Base-by-base conservation (phyloP, 2,329 filamentous ascomycete genomes). In the Cladosporium sp. region DNA sequence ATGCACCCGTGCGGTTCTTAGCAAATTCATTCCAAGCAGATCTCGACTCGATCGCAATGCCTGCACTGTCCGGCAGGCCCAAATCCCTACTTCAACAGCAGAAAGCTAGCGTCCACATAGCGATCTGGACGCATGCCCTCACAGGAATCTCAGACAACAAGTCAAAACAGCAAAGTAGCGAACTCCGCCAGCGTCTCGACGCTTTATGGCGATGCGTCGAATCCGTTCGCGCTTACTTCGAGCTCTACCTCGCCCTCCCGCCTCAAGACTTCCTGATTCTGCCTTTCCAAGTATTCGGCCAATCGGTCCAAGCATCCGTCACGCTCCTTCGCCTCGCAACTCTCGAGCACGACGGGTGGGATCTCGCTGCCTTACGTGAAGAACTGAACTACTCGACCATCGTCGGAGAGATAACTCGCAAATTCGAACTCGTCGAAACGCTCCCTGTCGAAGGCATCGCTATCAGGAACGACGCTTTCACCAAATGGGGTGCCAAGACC, bases 281-380 rank as follows among this genome's bases (percentile, higher is more conserved):
- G 5, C 66, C 69, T n/a, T 71, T 70, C 61, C 61, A 65, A 5
- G 59, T 65, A 8, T 70, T 70, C 38, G 67, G 61, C 9, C 67
- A 69, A 51, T 70, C 69, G 43, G 69, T 66, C 7, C 66, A 70
- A 45, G 61, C 60, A 8, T 69, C 70, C 56, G 69, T 71, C 43
- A 62, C 64, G 3, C 59, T 69, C 19, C 67, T 64, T 2, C 66
- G 66, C 22, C 62, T 70, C 5, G 68, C 67, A 4, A 62, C 64
- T 2, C 63, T 71, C 9, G 69, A 71, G 5, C 51, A 65, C 37
- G 67, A 69, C n/a, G 67, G 66, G 38, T 70, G 69, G 69, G 66
- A 68, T 54, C 39, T 65, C 9, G 61, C 59, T 20, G 60, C 59
- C 12, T 40, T 67, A 8, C 60, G 61, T 22, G 60, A 65, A 25